These are phyloP conservation scores for Fusarium brachygibbosum DNA, from an alignment of 2,329 filamentous ascomycete species.

Conservation along the genomic window DNA sequence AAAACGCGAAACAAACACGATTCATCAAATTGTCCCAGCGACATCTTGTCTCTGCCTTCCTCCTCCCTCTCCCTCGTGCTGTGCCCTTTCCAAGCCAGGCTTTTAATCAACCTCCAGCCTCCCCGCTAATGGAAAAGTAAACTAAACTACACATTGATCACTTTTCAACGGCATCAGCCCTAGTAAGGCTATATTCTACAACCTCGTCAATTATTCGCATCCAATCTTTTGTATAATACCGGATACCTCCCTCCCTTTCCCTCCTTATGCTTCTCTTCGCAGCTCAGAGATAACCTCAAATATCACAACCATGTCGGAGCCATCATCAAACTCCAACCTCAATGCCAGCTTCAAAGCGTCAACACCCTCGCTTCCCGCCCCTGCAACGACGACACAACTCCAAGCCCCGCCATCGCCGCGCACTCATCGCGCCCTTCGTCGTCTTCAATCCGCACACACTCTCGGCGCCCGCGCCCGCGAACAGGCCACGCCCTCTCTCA, in stretches of 20 bases:
- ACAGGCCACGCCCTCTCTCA: constrained; percentile 66
- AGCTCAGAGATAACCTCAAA: constrained; percentile 7
- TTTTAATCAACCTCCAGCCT: constrained; percentile 8
- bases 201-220: constrained; percentile 6
- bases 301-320: constrained; percentile 39
- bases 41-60: constrained; percentile 21
- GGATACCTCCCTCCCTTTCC: constrained; percentile 9
- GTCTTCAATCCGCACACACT: constrained; percentile 81
- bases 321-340: constrained; percentile 27
- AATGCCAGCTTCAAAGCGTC: constrained; percentile 34
- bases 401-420: constrained; percentile 72
- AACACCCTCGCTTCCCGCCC: constrained; percentile 45
- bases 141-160: constrained; percentile 4
- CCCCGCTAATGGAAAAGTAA: constrained; percentile 6
- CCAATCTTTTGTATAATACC: constrained; percentile 9
- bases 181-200: constrained; percentile 10
- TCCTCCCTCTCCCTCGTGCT: background rate
- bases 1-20: constrained; percentile 48
- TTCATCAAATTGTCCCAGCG: constrained; percentile 25
- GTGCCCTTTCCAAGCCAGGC: background rate
- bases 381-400: constrained; percentile 60
- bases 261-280: background rate
- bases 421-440: constrained; percentile 76
- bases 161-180: constrained; percentile 26
- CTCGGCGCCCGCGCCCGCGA: constrained; percentile 70